A percentile compares a stretch with the other conserved stretches of the same genome.
phyloP scores from a whole-genome alignment of 1,139 yeast species.

The Yarrowia galli region DNA sequence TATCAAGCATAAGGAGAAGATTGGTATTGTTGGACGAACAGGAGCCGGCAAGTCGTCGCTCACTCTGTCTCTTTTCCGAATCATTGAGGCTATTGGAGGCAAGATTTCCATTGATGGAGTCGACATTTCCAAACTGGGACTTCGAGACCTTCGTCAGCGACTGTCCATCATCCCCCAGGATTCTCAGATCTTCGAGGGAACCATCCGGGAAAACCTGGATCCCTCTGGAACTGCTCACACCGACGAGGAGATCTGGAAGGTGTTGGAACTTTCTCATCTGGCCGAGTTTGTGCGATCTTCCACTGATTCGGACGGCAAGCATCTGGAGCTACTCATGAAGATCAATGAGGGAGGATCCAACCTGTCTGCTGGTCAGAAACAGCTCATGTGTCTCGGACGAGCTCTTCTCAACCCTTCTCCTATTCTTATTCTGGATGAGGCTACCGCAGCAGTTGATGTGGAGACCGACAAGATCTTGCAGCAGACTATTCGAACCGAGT shows the following conservation, averaged over 20 bases:
- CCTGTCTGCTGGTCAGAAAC: conserved; percentile 79
- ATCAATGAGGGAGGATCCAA: conserved; percentile 76
- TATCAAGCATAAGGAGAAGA: conserved; percentile 67
- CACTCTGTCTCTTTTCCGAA: conserved; percentile 73
- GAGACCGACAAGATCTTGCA: conserved; percentile 80
- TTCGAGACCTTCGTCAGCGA: conserved; percentile 63
- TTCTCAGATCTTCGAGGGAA: conserved; percentile 72
- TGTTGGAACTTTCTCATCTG: conserved; percentile 83
- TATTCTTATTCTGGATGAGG: conserved; percentile 77
- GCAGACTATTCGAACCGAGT: conserved; percentile 70
- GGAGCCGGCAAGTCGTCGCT: conserved; percentile 86
- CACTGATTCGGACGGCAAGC: conserved; percentile 45
- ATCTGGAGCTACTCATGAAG: conserved; percentile 50
- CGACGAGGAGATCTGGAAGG: conserved; percentile 68
- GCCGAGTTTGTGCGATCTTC: conserved; percentile 63
- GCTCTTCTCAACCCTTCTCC: conserved; percentile 70
- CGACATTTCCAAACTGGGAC: conserved; percentile 64
- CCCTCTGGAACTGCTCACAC: conserved; percentile 59
- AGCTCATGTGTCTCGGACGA: conserved; percentile 75
- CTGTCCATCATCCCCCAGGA: conserved; percentile 79
- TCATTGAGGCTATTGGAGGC: conserved; percentile 71
- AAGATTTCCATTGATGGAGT: conserved; percentile 62
- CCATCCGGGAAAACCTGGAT: conserved; percentile 70
- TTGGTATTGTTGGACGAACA: conserved; percentile 85
- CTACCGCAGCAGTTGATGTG: conserved; percentile 85